A percentile compares a stretch with the other conserved stretches of the same genome.
phyloP scores from a whole-genome alignment of 2,329 filamentous ascomycete genomes.

The Aureobasidium sp. region DNA sequence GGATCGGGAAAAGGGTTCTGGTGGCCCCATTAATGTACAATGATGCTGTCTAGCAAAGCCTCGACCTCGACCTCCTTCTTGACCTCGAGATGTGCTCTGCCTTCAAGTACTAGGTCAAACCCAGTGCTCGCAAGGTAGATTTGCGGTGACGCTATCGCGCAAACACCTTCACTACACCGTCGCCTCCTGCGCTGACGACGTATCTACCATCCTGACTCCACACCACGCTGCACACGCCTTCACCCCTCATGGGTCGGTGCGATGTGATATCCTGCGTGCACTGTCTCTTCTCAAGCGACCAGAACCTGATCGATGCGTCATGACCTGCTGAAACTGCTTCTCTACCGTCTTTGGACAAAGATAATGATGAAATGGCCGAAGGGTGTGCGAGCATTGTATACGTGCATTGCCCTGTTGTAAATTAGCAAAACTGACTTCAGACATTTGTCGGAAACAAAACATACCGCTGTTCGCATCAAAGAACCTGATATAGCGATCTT shows the following conservation, averaged over 20 bases:
- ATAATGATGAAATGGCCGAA: constrained; percentile 82
- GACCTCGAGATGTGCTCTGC: background rate
- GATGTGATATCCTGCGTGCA: constrained; percentile 94
- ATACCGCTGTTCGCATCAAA: constrained; percentile 98
- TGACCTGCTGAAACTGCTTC: constrained; percentile 95
- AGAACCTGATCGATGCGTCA: constrained; percentile 91
- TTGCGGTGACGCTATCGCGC: constrained; percentile 21
- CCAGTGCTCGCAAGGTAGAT: background rate
- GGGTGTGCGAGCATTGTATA: constrained; percentile 98
- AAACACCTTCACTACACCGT: constrained; percentile 93
- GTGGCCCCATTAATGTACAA: background rate
- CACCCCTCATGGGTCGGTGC: constrained; percentile 88
- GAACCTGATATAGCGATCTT: constrained; percentile 92
- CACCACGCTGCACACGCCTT: constrained; percentile 87
- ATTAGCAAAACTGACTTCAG: background rate
- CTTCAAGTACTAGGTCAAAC: background rate
- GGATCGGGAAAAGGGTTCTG: background rate
- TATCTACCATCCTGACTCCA: constrained; percentile 95
- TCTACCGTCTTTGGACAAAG: constrained; percentile 82
- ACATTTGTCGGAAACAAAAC: constrained; percentile 28
- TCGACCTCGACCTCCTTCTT: background rate
- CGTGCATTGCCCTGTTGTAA: constrained; percentile 77
- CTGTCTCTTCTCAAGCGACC: constrained; percentile 89
- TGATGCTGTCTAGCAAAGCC: background rate
- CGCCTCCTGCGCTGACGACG: constrained; percentile 89